Conservation (phyloP, 345 rosid genomes). For the Camelina sativa region DNA sequence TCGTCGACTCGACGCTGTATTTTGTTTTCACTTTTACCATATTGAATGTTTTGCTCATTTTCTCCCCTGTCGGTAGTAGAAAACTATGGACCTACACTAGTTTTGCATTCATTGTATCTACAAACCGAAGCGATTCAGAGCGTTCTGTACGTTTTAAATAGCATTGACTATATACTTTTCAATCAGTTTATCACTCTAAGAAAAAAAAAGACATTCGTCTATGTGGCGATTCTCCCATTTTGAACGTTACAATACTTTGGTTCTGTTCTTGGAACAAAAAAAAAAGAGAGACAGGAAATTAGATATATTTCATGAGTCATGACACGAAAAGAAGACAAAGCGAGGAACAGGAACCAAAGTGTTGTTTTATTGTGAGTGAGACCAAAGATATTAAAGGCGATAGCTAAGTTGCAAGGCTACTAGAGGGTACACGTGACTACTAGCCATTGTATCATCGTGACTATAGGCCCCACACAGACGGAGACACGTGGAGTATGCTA, state of each 20-base stretch:
- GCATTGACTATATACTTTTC: neutral
- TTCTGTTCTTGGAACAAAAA: neutral
- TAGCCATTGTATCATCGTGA: slow-evolving; percentile 16
- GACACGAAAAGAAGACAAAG: slow-evolving; percentile 7
- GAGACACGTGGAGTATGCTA: slow-evolving; percentile 27
- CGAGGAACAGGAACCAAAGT: slow-evolving; percentile 11
- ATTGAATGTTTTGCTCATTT: slow-evolving; percentile 17
- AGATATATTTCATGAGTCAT: neutral
- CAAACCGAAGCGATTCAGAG: neutral
- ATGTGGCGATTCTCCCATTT: neutral
- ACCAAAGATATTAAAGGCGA: slow-evolving; percentile 36
- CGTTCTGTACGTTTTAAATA: neutral
- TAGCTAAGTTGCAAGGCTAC: slow-evolving; percentile 32
- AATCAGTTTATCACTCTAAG: neutral
- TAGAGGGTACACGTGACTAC: slow-evolving; percentile 32
- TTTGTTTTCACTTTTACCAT: neutral
- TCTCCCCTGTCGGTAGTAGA: slow-evolving; percentile 36
- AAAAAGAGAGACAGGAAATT: neutral
- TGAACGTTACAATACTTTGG: neutral
- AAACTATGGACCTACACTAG: slow-evolving; percentile 29
- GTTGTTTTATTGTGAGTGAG: slow-evolving; percentile 4
- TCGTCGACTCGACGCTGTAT: no score
- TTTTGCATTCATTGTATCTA: slow-evolving; percentile 33
- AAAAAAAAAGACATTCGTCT: neutral
- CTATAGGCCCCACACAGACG: slow-evolving; percentile 20